These are phyloP conservation scores for Colletotrichum magnum DNA, from an alignment of 2,329 filamentous ascomycete genomes.

Conservation along the genomic window DNA sequence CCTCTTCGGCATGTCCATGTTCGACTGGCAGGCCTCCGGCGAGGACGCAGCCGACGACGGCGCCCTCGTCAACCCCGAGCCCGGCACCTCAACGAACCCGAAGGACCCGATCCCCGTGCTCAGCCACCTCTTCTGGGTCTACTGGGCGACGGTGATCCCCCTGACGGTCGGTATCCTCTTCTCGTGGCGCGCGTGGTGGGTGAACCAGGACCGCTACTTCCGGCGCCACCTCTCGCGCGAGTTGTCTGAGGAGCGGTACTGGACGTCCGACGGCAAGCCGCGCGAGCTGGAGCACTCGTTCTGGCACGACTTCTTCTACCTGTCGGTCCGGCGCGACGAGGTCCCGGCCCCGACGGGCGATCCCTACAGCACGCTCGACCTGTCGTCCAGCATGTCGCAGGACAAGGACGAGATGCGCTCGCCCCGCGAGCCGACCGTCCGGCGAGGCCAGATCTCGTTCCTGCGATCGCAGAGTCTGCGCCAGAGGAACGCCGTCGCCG, in stretches of 20 bases:
- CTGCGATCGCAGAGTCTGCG: slow-evolving; percentile 34
- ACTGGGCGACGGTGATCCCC: slow-evolving; percentile 61
- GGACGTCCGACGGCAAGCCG: slow-evolving; percentile 60
- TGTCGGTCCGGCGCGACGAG: slow-evolving; percentile 53
- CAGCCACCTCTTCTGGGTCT: slow-evolving; percentile 60
- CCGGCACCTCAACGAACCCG: slow-evolving; percentile 36
- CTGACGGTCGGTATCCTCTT: slow-evolving; percentile 59
- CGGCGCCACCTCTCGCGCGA: slow-evolving; percentile 60
- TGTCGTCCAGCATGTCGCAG: slow-evolving; percentile 28
- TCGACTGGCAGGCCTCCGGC: slow-evolving; percentile 58
- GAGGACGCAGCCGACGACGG: slow-evolving; percentile 47
- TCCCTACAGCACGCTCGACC: slow-evolving; percentile 23
- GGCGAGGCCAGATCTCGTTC: slow-evolving; percentile 35
- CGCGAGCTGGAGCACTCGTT: slow-evolving; percentile 59
- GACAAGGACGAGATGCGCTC: slow-evolving; percentile 38
- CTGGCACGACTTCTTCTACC: slow-evolving; percentile 59
- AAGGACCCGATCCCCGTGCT: slow-evolving; percentile 50
- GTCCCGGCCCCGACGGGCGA: slow-evolving; percentile 29
- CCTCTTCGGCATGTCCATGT: slow-evolving; percentile 63
- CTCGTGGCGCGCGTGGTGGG: slow-evolving; percentile 63
- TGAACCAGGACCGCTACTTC: slow-evolving; percentile 62
- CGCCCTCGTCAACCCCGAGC: neutral
- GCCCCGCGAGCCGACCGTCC: slow-evolving; percentile 30
- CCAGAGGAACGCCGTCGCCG: slow-evolving; percentile 31
- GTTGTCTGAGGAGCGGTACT: slow-evolving; percentile 63